Evolutionary conservation across 2,329 filamentous ascomycete genomes (phyloP).

Genomic region (Monosporascus sp.): DNA sequence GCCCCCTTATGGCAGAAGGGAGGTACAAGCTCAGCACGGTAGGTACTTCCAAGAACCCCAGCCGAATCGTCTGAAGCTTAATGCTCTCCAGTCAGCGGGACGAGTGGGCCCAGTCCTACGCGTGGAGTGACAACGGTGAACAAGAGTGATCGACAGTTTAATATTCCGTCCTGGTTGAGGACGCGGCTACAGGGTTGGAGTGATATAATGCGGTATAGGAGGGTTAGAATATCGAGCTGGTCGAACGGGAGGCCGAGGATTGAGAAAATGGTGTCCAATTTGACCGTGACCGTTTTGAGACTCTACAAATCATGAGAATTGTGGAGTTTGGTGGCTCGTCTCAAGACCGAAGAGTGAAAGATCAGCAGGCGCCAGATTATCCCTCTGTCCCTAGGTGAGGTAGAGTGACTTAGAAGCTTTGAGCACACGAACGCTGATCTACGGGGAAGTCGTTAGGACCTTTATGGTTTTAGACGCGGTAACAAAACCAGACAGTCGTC

Average conservation of each 20-base stretch:
- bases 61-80: slow-evolving; percentile 38
- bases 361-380: slow-evolving; percentile 30
- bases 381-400: slow-evolving; percentile 19
- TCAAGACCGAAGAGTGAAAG: slow-evolving; percentile 32
- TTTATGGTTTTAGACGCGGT: not conserved
- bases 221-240: slow-evolving; percentile 25
- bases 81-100: slow-evolving; percentile 38
- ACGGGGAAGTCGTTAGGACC: not conserved
- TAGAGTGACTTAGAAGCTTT: slow-evolving; percentile 18
- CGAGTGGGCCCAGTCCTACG: slow-evolving; percentile 33
- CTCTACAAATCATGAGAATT: slow-evolving; percentile 27
- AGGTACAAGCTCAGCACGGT: slow-evolving; percentile 34
- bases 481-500: not conserved
- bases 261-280: slow-evolving; percentile 30
- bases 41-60: slow-evolving; percentile 31
- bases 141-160: slow-evolving; percentile 50
- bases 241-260: slow-evolving; percentile 23
- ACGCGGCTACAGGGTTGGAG: slow-evolving; percentile 41
- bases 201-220: slow-evolving; percentile 16
- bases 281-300: slow-evolving; percentile 30
- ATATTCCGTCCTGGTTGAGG: slow-evolving; percentile 45
- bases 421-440: slow-evolving; percentile 9
- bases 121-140: slow-evolving; percentile 45
- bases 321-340: slow-evolving; percentile 32
- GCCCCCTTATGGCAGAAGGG: slow-evolving; percentile 24